Conservation (phyloP, 139 green algal genomes). For the Chlorella ohadii region DNA sequence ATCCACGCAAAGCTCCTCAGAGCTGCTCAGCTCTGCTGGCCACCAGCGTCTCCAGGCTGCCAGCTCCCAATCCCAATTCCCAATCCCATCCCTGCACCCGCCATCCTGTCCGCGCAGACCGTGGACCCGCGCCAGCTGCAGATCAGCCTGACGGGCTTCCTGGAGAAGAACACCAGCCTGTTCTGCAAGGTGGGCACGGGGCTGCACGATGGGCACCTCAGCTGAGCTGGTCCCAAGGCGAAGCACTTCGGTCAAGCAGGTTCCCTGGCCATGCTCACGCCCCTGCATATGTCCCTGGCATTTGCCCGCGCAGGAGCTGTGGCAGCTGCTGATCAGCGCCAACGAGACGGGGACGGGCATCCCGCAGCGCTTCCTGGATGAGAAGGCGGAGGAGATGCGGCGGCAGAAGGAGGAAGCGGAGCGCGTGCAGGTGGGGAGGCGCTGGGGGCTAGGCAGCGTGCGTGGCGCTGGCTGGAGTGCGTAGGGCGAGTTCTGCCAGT, state of each 20-base stretch:
- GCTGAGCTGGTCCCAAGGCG: too few relatives aligned
- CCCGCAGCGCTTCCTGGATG: constrained; percentile 86
- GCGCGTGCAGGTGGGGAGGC: neutral
- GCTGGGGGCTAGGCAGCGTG: neutral
- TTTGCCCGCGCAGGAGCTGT: constrained; percentile 82
- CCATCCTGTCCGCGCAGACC: constrained; percentile 40
- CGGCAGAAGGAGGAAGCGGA: constrained; percentile 16
- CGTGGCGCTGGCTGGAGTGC: too few relatives aligned
- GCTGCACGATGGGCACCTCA: too few relatives aligned
- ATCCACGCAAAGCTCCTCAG: neutral
- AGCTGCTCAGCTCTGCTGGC: too few relatives aligned
- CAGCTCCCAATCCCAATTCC: neutral
- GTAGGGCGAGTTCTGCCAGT: too few relatives aligned
- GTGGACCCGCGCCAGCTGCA: constrained; percentile 82
- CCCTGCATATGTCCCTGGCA: too few relatives aligned
- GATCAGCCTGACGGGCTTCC: constrained; percentile 86
- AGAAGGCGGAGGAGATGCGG: constrained; percentile 59
- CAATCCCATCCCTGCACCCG: neutral
- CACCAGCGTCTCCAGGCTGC: too few relatives aligned
- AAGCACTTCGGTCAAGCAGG: too few relatives aligned
- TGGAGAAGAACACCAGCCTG: constrained; percentile 91
- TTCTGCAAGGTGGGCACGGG: constrained; percentile 96
- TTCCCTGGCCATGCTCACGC: too few relatives aligned
- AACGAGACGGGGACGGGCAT: constrained; percentile 74
- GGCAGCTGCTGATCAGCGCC: constrained; percentile 81